Evolutionary conservation across 202 grass and related monocot genomes (phyloP).

Genomic region (Saccharum hybrid): DNA sequence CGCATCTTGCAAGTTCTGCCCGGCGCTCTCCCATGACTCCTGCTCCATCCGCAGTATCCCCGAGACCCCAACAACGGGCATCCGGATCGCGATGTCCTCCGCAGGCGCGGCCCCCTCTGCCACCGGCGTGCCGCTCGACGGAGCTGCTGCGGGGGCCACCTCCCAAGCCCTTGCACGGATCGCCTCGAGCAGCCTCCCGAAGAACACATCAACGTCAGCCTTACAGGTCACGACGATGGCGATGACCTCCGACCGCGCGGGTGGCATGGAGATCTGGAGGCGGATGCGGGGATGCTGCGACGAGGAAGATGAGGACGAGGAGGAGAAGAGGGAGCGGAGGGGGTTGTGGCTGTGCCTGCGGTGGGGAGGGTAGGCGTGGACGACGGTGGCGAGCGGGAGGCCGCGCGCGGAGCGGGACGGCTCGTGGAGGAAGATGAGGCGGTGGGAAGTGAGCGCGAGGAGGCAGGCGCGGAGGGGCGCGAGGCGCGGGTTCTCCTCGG

Average conservation of each 20-base stretch:
- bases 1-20: conserved; percentile 92
- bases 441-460: conserved; percentile 91
- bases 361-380: conserved; percentile 73
- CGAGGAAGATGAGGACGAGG: conserved; percentile 58
- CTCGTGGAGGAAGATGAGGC: conserved; percentile 86
- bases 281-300: conserved; percentile 69
- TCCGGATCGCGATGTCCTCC: conserved; percentile 60
- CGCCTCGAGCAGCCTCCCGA: conserved; percentile 82
- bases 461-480: conserved; percentile 67
- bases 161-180: conserved; percentile 79
- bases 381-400: conserved; percentile 64
- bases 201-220: conserved; percentile 78
- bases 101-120: conserved; percentile 10
- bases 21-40: conserved; percentile 90
- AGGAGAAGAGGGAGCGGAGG: conserved; percentile 68
- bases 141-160: conserved; percentile 32
- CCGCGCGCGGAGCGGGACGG: conserved; percentile 61
- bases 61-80: conserved; percentile 84
- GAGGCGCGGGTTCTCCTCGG: conserved; percentile 67
- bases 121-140: conserved; percentile 36
- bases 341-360: conserved; percentile 67
- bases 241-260: conserved; percentile 67
- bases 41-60: conserved; percentile 98
- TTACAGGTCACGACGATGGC: conserved; percentile 83
- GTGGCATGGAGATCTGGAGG: conserved; percentile 72